phyloP scores from a whole-genome alignment of 2,329 filamentous ascomycete genomes.

The Cercospora sesami region DNA sequence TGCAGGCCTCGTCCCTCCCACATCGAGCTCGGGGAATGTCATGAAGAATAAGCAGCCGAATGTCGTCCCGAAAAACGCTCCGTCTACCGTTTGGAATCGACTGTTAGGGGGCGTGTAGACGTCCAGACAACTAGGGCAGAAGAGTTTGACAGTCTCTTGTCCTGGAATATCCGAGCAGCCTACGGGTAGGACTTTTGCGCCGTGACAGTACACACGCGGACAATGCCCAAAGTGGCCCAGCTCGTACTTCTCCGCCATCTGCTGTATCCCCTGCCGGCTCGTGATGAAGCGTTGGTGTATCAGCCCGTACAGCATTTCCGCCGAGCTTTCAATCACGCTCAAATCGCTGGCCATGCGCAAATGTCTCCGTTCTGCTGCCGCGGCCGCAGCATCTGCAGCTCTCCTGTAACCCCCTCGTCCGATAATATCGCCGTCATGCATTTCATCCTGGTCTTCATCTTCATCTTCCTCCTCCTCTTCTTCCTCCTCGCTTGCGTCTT shows the following conservation, averaged over 20 bases:
- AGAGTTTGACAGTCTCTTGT: slow-evolving; percentile 96
- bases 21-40: slow-evolving; percentile 94
- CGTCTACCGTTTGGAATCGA: slow-evolving; percentile 94
- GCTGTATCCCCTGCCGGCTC: slow-evolving; percentile 91
- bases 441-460: slow-evolving; percentile 45
- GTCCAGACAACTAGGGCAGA: slow-evolving; percentile 94
- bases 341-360: slow-evolving; percentile 87
- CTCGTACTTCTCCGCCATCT: slow-evolving; percentile 99
- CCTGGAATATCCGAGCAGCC: slow-evolving; percentile 92
- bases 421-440: slow-evolving; percentile 60
- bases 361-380: slow-evolving; percentile 69
- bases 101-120: slow-evolving; percentile 97
- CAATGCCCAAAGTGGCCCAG: slow-evolving; percentile 93
- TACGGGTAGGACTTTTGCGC: slow-evolving; percentile 86
- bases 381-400: slow-evolving; percentile 32
- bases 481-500: slow-evolving; percentile 86
- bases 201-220: slow-evolving; percentile 89
- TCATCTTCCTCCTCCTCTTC: slow-evolving; percentile 67
- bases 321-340: slow-evolving; percentile 92
- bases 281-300: slow-evolving; percentile 99
- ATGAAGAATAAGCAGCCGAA: slow-evolving; percentile 97
- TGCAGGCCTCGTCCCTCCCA: slow-evolving; percentile 49
- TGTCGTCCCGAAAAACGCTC: slow-evolving; percentile 96
- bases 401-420: slow-evolving; percentile 36
- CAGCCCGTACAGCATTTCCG: slow-evolving; percentile 96